Percentiles rank a stretch among this genome's conserved stretches.
Evolutionary conservation across 2,329 filamentous ascomycete species (phyloP).

Genomic region (Colletotrichum musicola): DNA sequence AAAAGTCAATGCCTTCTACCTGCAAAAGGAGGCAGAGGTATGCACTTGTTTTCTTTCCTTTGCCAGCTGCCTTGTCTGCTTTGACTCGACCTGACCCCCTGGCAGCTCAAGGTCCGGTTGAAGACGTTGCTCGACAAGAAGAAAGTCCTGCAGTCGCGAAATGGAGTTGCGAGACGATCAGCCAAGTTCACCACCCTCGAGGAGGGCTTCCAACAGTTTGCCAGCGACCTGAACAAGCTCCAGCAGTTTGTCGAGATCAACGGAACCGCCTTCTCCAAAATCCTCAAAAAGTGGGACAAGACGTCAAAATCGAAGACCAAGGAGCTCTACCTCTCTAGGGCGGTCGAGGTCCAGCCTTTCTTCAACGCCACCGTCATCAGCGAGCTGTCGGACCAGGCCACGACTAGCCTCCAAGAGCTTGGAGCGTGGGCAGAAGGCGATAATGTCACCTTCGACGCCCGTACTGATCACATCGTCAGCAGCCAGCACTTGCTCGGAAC

Average conservation of each 20-base stretch:
- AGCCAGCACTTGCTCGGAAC: slow-evolving; percentile 77
- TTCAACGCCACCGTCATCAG: slow-evolving; percentile 98
- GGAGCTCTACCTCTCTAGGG: slow-evolving; percentile 94
- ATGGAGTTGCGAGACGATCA: slow-evolving; percentile 82
- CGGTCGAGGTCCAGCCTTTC: slow-evolving; percentile 97
- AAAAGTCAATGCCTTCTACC: slow-evolving; percentile 97
- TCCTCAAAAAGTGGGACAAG: slow-evolving; percentile 99
- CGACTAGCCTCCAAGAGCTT: slow-evolving; percentile 93
- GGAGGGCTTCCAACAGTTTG: slow-evolving; percentile 97
- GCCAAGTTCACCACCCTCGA: slow-evolving; percentile 95
- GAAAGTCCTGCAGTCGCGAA: slow-evolving; percentile 84
- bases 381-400: slow-evolving; percentile 95
- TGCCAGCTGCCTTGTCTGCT: slow-evolving; percentile 8
- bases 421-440: slow-evolving; percentile 98
- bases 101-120: slow-evolving; percentile 89
- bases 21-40: slow-evolving; percentile 98
- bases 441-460: slow-evolving; percentile 82
- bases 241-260: slow-evolving; percentile 99
- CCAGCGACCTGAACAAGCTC: slow-evolving; percentile 95
- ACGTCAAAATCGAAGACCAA: slow-evolving; percentile 99
- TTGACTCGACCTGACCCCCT: slow-evolving; percentile 6
- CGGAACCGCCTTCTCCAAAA: slow-evolving; percentile 97
- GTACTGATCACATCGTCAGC: slow-evolving; percentile 73
- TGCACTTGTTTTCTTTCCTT: slow-evolving; percentile 42
- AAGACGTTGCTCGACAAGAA: slow-evolving; percentile 97